Percentiles rank a stretch among this genome's conserved stretches.
These are phyloP conservation scores for Leccinum broughii DNA, from an alignment of 768 basidiomycete genomes.

Conservation along the genomic window DNA sequence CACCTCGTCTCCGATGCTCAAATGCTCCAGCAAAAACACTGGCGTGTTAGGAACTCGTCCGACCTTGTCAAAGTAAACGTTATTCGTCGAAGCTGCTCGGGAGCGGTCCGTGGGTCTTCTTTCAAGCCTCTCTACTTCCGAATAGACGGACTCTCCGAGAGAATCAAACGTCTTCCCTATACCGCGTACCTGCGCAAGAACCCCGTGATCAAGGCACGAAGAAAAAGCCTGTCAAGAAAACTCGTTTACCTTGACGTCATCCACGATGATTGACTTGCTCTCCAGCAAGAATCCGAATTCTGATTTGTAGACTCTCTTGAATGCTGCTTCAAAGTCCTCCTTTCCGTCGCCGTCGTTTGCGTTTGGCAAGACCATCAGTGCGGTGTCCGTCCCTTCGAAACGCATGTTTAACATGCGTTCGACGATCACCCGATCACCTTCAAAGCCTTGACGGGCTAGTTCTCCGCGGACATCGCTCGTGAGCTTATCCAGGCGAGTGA, in stretches of 20 bases:
- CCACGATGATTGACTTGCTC: constrained; percentile 79
- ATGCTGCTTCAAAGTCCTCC: constrained; percentile 78
- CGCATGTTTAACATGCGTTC: constrained; percentile 92
- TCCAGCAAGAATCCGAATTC: constrained; percentile 94
- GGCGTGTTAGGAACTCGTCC: constrained; percentile 80
- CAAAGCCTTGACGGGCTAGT: constrained; percentile 81
- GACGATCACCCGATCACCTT: constrained; percentile 62
- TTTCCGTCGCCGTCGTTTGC: constrained; percentile 49
- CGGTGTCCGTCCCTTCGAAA: constrained; percentile 91
- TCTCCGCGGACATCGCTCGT: constrained; percentile 61
- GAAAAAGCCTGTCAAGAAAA: not conserved
- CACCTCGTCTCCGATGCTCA: constrained; percentile 70
- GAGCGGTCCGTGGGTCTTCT: constrained; percentile 38
- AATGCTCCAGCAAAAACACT: constrained; percentile 66
- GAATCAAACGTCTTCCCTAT: constrained; percentile 88
- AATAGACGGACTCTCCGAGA: constrained; percentile 76
- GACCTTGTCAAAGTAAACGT: constrained; percentile 80
- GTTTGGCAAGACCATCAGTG: constrained; percentile 79
- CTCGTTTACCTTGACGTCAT: constrained; percentile 78
- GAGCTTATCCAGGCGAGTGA: constrained; percentile 68
- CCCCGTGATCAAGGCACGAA: not conserved
- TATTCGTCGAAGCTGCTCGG: constrained; percentile 54
- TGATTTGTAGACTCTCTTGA: constrained; percentile 75
- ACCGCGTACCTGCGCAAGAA: constrained; percentile 64
- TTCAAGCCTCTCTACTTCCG: constrained; percentile 61